Evolutionary conservation across 768 basidiomycete genomes (phyloP).

Genomic region (Antrodiella citrinella): DNA sequence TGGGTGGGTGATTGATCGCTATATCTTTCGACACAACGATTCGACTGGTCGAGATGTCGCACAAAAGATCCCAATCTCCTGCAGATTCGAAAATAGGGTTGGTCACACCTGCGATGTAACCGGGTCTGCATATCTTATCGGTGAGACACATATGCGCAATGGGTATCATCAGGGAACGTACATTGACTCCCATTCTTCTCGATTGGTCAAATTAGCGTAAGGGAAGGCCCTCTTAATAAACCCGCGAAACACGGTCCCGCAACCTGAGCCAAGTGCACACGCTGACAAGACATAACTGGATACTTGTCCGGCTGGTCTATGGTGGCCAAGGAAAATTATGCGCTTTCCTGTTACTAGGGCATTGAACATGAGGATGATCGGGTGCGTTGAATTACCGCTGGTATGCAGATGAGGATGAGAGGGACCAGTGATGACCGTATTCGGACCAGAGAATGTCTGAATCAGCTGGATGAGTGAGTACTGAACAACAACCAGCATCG

Average conservation of each 20-base stretch:
- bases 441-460: slow-evolving; percentile 65
- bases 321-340: slow-evolving; percentile 92
- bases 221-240: slow-evolving; percentile 92
- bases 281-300: slow-evolving; percentile 90
- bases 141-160: not conserved
- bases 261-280: slow-evolving; percentile 88
- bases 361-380: slow-evolving; percentile 93
- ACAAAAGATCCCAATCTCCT: slow-evolving; percentile 86
- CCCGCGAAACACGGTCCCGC: slow-evolving; percentile 75
- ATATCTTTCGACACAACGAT: slow-evolving; percentile 89
- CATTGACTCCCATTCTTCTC: slow-evolving; percentile 88
- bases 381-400: slow-evolving; percentile 82
- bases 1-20: slow-evolving; percentile 34
- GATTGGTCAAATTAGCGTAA: slow-evolving; percentile 83
- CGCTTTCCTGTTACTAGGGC: slow-evolving; percentile 92
- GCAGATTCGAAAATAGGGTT: slow-evolving; percentile 93
- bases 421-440: slow-evolving; percentile 58
- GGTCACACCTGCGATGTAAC: slow-evolving; percentile 94
- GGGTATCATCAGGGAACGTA: slow-evolving; percentile 32
- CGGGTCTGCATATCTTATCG: slow-evolving; percentile 44
- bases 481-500: slow-evolving; percentile 38
- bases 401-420: slow-evolving; percentile 91
- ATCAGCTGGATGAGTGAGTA: slow-evolving; percentile 89
- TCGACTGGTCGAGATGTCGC: slow-evolving; percentile 82
- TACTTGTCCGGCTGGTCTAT: slow-evolving; percentile 82